These are phyloP conservation scores for Sungouiozyma ichnusensis DNA, from an alignment of 805 yeast genomes.

Conservation along the genomic window DNA sequence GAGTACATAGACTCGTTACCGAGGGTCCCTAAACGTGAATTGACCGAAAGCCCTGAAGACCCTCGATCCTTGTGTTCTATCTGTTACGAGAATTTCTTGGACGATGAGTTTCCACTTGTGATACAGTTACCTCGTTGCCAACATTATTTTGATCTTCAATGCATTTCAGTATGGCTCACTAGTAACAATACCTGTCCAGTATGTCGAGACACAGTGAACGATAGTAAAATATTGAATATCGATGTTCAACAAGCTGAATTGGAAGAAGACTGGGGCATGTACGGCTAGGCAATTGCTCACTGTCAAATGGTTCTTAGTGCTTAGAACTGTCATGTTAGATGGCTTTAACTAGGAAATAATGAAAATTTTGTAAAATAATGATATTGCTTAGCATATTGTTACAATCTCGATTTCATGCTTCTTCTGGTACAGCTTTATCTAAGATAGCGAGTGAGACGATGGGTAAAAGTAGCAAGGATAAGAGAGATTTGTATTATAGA, in stretches of 20 bases:
- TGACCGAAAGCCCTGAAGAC: slow-evolving; percentile 33
- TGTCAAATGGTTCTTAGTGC: background rate
- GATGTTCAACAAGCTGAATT: slow-evolving; percentile 46
- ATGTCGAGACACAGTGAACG: slow-evolving; percentile 64
- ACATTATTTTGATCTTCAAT: slow-evolving; percentile 81
- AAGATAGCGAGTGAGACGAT: too few species aligned
- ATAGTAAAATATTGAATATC: slow-evolving; percentile 29
- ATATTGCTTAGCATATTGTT: too few species aligned
- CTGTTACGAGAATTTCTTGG: slow-evolving; percentile 62
- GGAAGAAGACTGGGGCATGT: slow-evolving; percentile 71
- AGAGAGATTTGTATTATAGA: slow-evolving; percentile 83
- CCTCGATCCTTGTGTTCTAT: slow-evolving; percentile 53
- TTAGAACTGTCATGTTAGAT: background rate
- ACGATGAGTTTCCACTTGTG: slow-evolving; percentile 69
- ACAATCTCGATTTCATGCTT: too few species aligned
- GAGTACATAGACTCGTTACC: slow-evolving; percentile 68
- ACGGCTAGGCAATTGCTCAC: slow-evolving; percentile 44
- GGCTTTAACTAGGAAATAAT: background rate
- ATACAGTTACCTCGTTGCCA: slow-evolving; percentile 67
- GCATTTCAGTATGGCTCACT: slow-evolving; percentile 82
- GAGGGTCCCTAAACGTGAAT: slow-evolving; percentile 42
- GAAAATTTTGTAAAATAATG: background rate
- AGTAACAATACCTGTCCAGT: slow-evolving; percentile 72
- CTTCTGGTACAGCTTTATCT: too few species aligned
- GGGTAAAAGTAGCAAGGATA: slow-evolving; percentile 95